phyloP scores from a whole-genome alignment of 805 yeast species.

The Metschnikowia hibisci region DNA sequence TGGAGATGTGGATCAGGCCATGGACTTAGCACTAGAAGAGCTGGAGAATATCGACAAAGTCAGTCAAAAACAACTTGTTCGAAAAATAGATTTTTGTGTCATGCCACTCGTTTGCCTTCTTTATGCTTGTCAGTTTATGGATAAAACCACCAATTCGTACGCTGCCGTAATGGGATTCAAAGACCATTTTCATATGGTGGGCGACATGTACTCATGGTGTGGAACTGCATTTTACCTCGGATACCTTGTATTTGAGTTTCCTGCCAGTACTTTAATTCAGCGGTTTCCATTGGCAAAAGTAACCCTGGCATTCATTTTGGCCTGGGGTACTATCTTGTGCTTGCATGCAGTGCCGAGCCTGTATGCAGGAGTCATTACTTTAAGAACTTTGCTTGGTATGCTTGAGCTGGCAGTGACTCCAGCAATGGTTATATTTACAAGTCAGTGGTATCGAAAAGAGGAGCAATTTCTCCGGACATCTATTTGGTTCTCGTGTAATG shows the following conservation, averaged over 20 bases:
- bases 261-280: slow-evolving; percentile 47
- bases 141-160: slow-evolving; percentile 55
- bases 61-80: slow-evolving; percentile 33
- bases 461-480: slow-evolving; percentile 35
- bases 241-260: slow-evolving; percentile 54
- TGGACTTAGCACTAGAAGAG: slow-evolving; percentile 36
- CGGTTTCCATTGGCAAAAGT: slow-evolving; percentile 54
- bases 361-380: slow-evolving; percentile 43
- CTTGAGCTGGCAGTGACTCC: slow-evolving; percentile 56
- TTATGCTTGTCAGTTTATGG: slow-evolving; percentile 56
- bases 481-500: slow-evolving; percentile 35
- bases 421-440: slow-evolving; percentile 51
- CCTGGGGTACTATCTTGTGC: slow-evolving; percentile 60
- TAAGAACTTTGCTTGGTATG: slow-evolving; percentile 49
- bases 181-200: slow-evolving; percentile 44
- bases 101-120: slow-evolving; percentile 49
- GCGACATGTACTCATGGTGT: slow-evolving; percentile 37
- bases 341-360: slow-evolving; percentile 48
- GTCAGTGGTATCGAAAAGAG: slow-evolving; percentile 52
- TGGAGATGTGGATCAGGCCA: slow-evolving; percentile 45
- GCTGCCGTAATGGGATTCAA: slow-evolving; percentile 66
- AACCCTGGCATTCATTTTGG: slow-evolving; percentile 43
- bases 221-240: slow-evolving; percentile 62
- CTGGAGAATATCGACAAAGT: slow-evolving; percentile 18
- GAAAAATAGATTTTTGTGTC: slow-evolving; percentile 50